phyloP scores from a whole-genome alignment of 78 protist species.

The Dictyostelium capitatum region DNA sequence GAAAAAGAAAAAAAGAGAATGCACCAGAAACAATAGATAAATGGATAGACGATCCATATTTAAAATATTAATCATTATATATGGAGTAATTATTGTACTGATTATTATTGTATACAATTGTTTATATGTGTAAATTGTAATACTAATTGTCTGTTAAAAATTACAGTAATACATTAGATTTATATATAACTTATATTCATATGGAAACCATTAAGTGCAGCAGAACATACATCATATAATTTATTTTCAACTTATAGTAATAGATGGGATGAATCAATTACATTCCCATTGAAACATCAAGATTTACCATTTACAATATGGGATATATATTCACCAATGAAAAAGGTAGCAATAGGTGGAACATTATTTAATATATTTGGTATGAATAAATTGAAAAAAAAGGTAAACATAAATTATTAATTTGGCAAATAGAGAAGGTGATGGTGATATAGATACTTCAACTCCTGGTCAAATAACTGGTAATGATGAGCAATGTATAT shows the following conservation, averaged over 20 bases:
- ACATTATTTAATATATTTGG: constrained; percentile 75
- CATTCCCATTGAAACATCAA: constrained; percentile 74
- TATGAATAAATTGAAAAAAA: constrained; percentile 42
- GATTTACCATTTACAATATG: constrained; percentile 82
- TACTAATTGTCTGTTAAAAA: not conserved
- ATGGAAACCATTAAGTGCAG: constrained; percentile 77
- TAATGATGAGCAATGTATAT: constrained; percentile 54
- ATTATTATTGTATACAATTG: no score
- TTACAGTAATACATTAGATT: constrained; percentile 57
- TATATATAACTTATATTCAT: constrained; percentile 71
- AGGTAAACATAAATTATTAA: constrained; percentile 65
- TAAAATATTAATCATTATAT: constrained; percentile 66
- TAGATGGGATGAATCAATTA: constrained; percentile 73
- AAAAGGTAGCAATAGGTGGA: constrained; percentile 71
- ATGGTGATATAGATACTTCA: constrained; percentile 26
- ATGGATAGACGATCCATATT: constrained; percentile 68
- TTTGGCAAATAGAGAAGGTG: constrained; percentile 68
- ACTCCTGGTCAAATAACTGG: constrained; percentile 77
- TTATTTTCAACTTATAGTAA: constrained; percentile 15
- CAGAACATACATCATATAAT: constrained; percentile 65
- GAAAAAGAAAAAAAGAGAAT: constrained; percentile 60
- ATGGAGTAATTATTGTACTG: no score
- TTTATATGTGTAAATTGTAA: not conserved
- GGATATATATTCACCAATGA: constrained; percentile 72
- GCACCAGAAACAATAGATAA: constrained; percentile 62